Evolutionary conservation across 1,139 yeast genomes (phyloP).

Genomic region (Scheffersomyces quercinus): DNA sequence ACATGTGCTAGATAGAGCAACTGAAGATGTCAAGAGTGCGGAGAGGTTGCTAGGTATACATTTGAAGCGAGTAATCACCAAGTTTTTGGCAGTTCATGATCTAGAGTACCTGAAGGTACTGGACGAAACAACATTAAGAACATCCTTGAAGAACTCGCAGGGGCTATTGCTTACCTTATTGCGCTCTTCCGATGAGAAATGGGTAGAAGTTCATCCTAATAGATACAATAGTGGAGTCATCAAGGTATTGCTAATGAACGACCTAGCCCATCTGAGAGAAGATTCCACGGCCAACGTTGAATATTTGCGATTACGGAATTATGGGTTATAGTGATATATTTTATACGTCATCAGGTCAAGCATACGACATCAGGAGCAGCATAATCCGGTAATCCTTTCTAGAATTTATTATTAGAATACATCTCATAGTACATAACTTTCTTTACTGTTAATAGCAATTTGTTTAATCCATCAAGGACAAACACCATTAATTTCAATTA

Average conservation of each 20-base stretch:
- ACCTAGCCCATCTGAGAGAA: constrained; percentile 14
- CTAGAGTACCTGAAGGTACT: constrained; percentile 18
- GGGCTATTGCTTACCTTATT: constrained; percentile 6
- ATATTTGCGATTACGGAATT: constrained; percentile 13
- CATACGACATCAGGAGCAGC: too few species aligned
- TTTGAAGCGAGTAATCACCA: constrained; percentile 23
- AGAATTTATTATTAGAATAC: too few species aligned
- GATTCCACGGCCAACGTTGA: constrained; percentile 10
- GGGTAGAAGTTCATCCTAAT: constrained; percentile 16
- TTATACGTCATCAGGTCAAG: too few species aligned
- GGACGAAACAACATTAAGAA: constrained; percentile 20
- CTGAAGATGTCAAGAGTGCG: constrained; percentile 4
- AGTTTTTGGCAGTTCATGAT: constrained; percentile 24
- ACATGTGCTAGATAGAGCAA: neutral
- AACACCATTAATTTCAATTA: too few species aligned
- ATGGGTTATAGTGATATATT: constrained; percentile 5
- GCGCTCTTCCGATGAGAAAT: constrained; percentile 10
- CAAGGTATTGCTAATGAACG: constrained; percentile 17
- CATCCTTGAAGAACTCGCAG: constrained; percentile 11
- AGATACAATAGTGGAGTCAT: constrained; percentile 15
- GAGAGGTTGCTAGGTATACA: constrained; percentile 9
- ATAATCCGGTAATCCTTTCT: too few species aligned
- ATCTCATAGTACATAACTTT: too few species aligned
- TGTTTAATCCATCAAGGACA: too few species aligned
- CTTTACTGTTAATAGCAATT: too few species aligned